Evolutionary conservation across 129 eudicot species (phyloP), one percentile per base, ranked within the genome.

Genomic region (Saussurea involucrata): DNA sequence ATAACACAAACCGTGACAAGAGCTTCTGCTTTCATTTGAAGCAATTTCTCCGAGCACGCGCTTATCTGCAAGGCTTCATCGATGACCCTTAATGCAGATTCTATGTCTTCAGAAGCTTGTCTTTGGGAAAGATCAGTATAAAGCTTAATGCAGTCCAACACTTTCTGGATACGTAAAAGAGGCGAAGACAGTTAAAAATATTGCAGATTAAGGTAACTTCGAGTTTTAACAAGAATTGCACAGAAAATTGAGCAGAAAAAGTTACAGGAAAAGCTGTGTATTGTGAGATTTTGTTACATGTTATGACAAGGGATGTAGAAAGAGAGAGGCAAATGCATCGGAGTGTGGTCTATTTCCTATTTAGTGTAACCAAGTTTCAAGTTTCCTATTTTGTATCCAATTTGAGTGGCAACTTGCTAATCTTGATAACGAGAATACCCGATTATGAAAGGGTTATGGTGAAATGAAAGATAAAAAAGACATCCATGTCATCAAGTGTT

Each of bases 21-120:
- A 22, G 87, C 85, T 70, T 86, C 88, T 55, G 92, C 98, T 84
- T 95, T 95, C 88, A 82, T 81, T 72, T 88, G 88, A 77, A 86
- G 89, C 72, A 95, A 76, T 80, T 82, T 86, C 71, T 86, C 97
- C 2, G 97, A 92, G 69, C 76, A 84, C 28, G 85, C 65, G 85
- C 98, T 95, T 80, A 86, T 89, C 60, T n/a, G 82, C 83, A 95
- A 80, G 44, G 87, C 97, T 76, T 95, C 96, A 67, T 83, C 83
- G 69, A 95, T 84, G 49, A 85, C 57, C 78, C 42, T 78, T 81
- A 86, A 75, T 10, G 94, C 88, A 81, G 73, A 67, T 71, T 87
- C 94, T 9, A 84, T 82, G 71, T 88, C 90, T 78, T 60, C 72
- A 21, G 76, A 69, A 49, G 90, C 78, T 76, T 78, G 79, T 79